These are phyloP conservation scores for Aspergillus aculeatinus DNA, from an alignment of 2,329 filamentous ascomycete species.

Conservation along the genomic window DNA sequence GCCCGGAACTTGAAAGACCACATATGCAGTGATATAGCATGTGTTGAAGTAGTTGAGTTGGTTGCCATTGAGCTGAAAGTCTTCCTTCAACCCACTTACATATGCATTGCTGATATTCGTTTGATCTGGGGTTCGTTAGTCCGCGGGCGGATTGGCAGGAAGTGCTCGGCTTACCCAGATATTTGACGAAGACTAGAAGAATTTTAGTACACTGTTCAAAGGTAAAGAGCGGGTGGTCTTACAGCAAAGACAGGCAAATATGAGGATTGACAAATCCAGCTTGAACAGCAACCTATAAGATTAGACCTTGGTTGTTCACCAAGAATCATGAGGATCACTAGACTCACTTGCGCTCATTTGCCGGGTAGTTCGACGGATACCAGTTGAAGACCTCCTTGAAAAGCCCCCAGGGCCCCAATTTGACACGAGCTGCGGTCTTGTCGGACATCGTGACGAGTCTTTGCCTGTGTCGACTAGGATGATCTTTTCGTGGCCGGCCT, in stretches of 20 bases:
- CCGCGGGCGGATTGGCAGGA: neutral
- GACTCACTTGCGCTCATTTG: slow-evolving; percentile 30
- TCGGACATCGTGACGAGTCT: slow-evolving; percentile 18
- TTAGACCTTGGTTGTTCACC: neutral
- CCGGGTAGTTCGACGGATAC: slow-evolving; percentile 32
- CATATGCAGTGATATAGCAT: slow-evolving; percentile 32
- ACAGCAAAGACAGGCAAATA: slow-evolving; percentile 35
- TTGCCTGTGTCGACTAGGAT: neutral
- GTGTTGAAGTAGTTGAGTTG: slow-evolving; percentile 34
- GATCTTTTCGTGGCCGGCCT: neutral
- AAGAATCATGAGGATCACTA: neutral
- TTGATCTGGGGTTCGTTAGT: slow-evolving; percentile 20
- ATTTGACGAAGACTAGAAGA: slow-evolving; percentile 27
- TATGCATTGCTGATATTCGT: slow-evolving; percentile 38
- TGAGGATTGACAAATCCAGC: slow-evolving; percentile 32
- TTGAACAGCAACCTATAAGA: slow-evolving; percentile 29
- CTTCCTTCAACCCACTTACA: slow-evolving; percentile 34
- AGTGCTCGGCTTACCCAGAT: slow-evolving; percentile 20
- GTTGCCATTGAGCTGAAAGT: slow-evolving; percentile 31
- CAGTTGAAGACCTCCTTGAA: slow-evolving; percentile 36
- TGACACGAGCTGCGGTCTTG: slow-evolving; percentile 4
- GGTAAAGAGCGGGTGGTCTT: neutral
- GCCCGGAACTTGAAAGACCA: slow-evolving; percentile 33
- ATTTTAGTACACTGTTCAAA: slow-evolving; percentile 9
- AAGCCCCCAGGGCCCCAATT: slow-evolving; percentile 16